Percentiles rank a stretch among this genome's conserved stretches.
phyloP scores from a whole-genome alignment of 2,329 filamentous ascomycete genomes.

The Onygenales sp. region DNA sequence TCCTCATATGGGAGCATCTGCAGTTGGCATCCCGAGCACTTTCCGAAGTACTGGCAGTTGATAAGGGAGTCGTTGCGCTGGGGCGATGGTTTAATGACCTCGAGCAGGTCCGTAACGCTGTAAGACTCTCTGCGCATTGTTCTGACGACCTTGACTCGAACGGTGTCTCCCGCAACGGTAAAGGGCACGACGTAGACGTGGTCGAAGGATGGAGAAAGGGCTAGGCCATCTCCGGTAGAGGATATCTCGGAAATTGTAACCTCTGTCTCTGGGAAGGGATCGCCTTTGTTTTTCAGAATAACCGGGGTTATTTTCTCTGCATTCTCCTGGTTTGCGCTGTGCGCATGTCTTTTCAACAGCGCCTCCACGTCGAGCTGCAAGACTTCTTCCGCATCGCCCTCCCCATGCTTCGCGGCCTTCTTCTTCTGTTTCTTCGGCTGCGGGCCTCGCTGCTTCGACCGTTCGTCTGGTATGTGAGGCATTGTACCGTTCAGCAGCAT shows the following conservation, averaged over 20 bases:
- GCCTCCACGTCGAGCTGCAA: conserved; percentile 52
- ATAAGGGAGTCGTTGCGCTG: conserved; percentile 68
- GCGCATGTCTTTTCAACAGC: conserved; percentile 24
- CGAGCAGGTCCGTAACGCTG: conserved; percentile 72
- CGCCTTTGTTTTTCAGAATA: conserved; percentile 47
- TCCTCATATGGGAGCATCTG: conserved; percentile 89
- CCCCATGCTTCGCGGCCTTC: conserved; percentile 46
- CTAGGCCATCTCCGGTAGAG: conserved; percentile 86
- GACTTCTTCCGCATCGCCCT: conserved; percentile 58
- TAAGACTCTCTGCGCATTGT: conserved; percentile 59
- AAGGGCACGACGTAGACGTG: conserved; percentile 84
- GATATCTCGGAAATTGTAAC: conserved; percentile 75
- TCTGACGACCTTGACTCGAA: conserved; percentile 67
- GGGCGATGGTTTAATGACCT: conserved; percentile 62
- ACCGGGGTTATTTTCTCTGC: conserved; percentile 16
- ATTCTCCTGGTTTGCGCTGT: conserved; percentile 15
- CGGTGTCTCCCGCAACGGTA: conserved; percentile 71
- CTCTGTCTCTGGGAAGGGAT: conserved; percentile 60
- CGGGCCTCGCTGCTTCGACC: conserved; percentile 7
- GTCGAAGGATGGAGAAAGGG: conserved; percentile 54
- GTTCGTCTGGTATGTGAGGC: conserved; percentile 19
- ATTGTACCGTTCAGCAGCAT: conserved; percentile 10
- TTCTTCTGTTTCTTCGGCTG: conserved; percentile 16
- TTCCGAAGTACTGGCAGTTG: conserved; percentile 75
- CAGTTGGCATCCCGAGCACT: conserved; percentile 89